Evolutionary conservation across 2,329 filamentous ascomycete genomes (phyloP), one percentile per base, ranked within the genome.

Genomic region (Diaporthe helianthi): DNA sequence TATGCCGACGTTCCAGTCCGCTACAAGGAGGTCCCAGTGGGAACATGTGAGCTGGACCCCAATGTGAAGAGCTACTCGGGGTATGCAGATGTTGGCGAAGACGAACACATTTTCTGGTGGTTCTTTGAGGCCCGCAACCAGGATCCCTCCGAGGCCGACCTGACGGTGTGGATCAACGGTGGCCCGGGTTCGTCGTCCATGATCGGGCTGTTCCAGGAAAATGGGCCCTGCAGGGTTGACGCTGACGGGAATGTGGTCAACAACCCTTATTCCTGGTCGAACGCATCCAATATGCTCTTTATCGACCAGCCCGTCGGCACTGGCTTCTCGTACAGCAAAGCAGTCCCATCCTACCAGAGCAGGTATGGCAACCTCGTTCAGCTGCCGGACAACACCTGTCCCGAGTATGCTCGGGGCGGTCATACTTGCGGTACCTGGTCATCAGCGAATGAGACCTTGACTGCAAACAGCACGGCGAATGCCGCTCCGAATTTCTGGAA

Each of bases 301-400:
- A 80, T 90, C 64, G 87, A 86, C 66, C 87, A 90, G 75, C 87
- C 87, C 22, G 86, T 87, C 63, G 87, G 90, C 75, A 84, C 89
- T 19, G 84, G 85, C n/a, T 84, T 88, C 71, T 89, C 86, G 2
- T 85, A 83, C 72, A 58, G 71, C 2, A 70, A 73, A 6, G 66
- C 80, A 78, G 1, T 79, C 79, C 0, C 76, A 83, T 9, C 80
- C 79, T 1, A 74, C 83, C 1, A 72, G 13, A 69, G 73, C 44
- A 58, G 60, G 31, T 70, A 51, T 6, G 58, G 68, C 51, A 63
- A 64, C 52, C 80, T 87, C 46, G 76, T 87, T 29, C 75, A 79
- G 36, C 74, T 87, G 12, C 83, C 84, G 0, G 78, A 83, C 65
- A 78, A 77, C 10, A 83, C 77, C 10, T 87, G 85, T 69, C 85